Conservation (phyloP, 345 rosid genomes). For the Crucihimalaya himalaica region DNA sequence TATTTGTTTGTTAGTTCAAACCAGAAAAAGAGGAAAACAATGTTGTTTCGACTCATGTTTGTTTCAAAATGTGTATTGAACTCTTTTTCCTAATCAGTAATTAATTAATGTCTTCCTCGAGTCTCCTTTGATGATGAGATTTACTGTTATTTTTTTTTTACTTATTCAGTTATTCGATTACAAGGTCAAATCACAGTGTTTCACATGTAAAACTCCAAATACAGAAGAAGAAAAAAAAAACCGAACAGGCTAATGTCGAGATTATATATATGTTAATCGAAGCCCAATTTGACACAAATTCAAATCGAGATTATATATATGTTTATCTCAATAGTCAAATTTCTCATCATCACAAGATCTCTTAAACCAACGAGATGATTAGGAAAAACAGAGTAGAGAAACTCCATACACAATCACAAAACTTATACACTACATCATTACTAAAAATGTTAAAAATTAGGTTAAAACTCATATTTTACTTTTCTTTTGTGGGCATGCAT, state of each 20-base stretch:
- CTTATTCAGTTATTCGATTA: background rate
- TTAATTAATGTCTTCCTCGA: background rate
- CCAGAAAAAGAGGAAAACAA: background rate
- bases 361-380: background rate
- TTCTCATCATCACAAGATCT: too few relatives aligned
- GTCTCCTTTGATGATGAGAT: background rate
- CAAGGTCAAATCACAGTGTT: background rate
- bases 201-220: background rate
- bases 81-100: background rate
- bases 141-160: too few relatives aligned
- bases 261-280: background rate
- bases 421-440: background rate
- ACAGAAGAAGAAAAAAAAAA: background rate
- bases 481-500: background rate
- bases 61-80: background rate
- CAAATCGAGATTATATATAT: too few relatives aligned
- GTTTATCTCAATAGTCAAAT: too few relatives aligned
- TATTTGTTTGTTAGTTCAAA: background rate
- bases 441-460: background rate
- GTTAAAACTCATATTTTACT: background rate
- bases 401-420: background rate
- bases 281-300: too few relatives aligned
- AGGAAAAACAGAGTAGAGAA: background rate
- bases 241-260: background rate
- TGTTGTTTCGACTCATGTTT: background rate